Evolutionary conservation across 202 grass and related monocot genomes (phyloP), one percentile per base, ranked within the genome.

Genomic region (Zizania palustris): DNA sequence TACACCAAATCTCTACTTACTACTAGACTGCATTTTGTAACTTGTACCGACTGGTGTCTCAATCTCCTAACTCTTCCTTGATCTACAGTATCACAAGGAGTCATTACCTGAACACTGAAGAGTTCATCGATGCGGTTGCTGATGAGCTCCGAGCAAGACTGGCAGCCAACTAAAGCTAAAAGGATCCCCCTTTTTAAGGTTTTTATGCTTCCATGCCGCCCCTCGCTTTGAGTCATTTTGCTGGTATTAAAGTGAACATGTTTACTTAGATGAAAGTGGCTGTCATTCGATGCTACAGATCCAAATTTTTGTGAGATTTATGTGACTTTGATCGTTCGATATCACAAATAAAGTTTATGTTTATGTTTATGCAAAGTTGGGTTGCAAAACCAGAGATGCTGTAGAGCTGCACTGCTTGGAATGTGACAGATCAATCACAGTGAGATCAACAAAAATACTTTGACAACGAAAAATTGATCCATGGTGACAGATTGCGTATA

Each of bases 61-160:
- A 45, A 45, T 12, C 11, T 45, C 10, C 44, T 49, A 51, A n/a
- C 5, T 7, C 46, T 50, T 16, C 0, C 49, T 67, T 72, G 28
- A 28, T 28, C 28, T 28, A 15, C 73, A 83, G 85, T 10, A 66
- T 87, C 43, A 78, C 45, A 18, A 80, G 85, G 63, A 74, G 74
- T 28, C 85, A 87, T 22, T 87, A 82, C 65, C 68, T 87, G 85
- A 89, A 78, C 83, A 90, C 83, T 1, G 33, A 90, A 74, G 87
- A 79, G 63, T 72, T 84, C 67, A 77, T 81, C 0, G 65, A 76
- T 9, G 88, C 65, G 0, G 84, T 80, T 64, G 88, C 70, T 8
- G 79, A 80, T 34, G 80, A 83, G 69, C 63, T 87, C 20, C 81
- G 58, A 72, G 82, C 81, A 56, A 88, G 80, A 46, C 70, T 88